phyloP scores from a whole-genome alignment of 148 eudicot species.

The Rhododendron ovatum region DNA sequence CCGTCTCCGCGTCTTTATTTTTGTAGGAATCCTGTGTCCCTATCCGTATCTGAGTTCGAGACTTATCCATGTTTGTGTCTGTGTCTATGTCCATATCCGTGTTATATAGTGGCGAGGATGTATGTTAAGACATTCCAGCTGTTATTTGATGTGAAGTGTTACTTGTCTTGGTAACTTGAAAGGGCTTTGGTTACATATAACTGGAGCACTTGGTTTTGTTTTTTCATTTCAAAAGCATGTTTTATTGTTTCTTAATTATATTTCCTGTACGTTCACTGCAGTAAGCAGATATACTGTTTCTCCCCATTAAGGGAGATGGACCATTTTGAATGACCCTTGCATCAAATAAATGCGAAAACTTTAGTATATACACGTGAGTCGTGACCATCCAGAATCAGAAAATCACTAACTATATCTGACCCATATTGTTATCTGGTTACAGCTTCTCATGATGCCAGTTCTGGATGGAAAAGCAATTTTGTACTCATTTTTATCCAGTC shows the following conservation, averaged over 20 bases:
- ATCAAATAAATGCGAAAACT: background rate
- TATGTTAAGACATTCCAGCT: background rate
- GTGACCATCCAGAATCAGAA: background rate
- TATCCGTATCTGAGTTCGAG: too few relatives aligned
- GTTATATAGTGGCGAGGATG: background rate
- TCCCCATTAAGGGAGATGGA: background rate
- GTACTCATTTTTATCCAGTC: slow-evolving; percentile 77
- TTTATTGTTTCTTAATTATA: background rate
- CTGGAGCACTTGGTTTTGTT: background rate
- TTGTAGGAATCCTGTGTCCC: background rate
- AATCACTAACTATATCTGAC: background rate
- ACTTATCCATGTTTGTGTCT: too few relatives aligned
- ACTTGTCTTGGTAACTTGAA: background rate
- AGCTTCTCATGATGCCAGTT: slow-evolving; percentile 85
- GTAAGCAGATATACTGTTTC: background rate
- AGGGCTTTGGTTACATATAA: background rate
- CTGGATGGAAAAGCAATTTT: slow-evolving; percentile 79
- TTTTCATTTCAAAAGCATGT: background rate
- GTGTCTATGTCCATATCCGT: background rate
- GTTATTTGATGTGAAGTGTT: background rate
- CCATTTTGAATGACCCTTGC: slow-evolving; percentile 1
- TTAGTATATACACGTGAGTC: background rate
- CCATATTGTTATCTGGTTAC: slow-evolving; percentile 3
- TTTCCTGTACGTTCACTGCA: background rate
- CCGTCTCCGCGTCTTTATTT: background rate